Evolutionary conservation across 805 yeast species (phyloP).

Genomic region (Sugiyamaella mastotermitis): DNA sequence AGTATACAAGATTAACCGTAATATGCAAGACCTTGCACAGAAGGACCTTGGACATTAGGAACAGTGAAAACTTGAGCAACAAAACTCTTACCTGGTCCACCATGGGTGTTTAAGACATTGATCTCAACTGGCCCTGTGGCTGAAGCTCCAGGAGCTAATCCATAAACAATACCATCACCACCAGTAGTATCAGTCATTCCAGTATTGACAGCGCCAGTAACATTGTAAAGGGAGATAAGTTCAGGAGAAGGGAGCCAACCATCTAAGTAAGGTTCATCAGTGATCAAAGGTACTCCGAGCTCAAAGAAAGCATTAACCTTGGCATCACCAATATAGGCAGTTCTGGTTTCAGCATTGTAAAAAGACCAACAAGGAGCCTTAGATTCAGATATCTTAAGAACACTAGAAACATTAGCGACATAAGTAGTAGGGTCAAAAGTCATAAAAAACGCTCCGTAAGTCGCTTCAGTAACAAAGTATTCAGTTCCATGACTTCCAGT

Average conservation of each 20-base stretch:
- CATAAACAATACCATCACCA: constrained; percentile 4
- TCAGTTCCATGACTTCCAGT: constrained; percentile 2
- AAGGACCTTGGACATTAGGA: constrained; percentile 1
- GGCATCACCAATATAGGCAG: constrained; percentile 9
- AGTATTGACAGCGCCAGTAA: constrained; percentile 2
- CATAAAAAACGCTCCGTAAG: constrained; percentile 3
- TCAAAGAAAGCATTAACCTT: constrained; percentile 1
- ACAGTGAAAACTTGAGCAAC: neutral
- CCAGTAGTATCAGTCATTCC: constrained; percentile 4
- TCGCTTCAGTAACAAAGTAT: constrained; percentile 3
- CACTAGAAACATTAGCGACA: neutral
- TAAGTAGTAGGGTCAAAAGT: neutral
- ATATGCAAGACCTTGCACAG: neutral
- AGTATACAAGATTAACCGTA: no score
- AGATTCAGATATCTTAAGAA: neutral
- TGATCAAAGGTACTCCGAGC: constrained; percentile 2
- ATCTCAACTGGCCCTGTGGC: constrained; percentile 1
- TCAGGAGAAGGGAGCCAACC: constrained; percentile 4
- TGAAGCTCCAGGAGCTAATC: constrained; percentile 1
- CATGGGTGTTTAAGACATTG: neutral
- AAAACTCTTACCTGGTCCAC: constrained; percentile 1
- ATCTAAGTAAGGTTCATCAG: neutral
- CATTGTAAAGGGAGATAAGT: constrained; percentile 2
- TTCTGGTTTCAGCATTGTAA: constrained; percentile 1
- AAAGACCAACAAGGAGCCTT: constrained; percentile 9